These are phyloP conservation scores for Zygosaccharomyces kombuchaensis DNA, from an alignment of 805 yeast species.

Conservation along the genomic window DNA sequence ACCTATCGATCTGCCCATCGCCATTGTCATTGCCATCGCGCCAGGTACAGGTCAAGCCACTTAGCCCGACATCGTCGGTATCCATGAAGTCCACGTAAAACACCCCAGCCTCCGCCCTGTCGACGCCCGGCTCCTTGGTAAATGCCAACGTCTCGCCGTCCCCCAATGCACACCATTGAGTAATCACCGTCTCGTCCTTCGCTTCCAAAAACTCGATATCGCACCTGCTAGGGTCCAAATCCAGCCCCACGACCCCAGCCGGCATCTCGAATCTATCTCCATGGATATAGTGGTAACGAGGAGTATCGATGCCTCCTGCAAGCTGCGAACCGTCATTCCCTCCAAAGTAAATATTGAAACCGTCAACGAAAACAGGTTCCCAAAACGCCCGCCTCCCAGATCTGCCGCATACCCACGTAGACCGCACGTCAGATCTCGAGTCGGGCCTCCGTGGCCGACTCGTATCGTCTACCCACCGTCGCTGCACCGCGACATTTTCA, in stretches of 20 bases:
- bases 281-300: conserved; percentile 17
- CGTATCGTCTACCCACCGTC: conserved; percentile 12
- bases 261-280: conserved; percentile 9
- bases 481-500: conserved; percentile 16
- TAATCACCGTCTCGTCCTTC: conserved; percentile 12
- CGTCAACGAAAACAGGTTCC: conserved; percentile 9
- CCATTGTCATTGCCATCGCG: conserved; percentile 9
- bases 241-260: neutral
- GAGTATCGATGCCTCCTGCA: conserved; percentile 9
- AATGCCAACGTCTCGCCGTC: conserved; percentile 8
- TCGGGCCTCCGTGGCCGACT: neutral
- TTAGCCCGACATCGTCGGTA: conserved; percentile 21
- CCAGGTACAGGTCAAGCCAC: conserved; percentile 32
- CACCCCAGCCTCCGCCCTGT: conserved; percentile 27
- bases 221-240: conserved; percentile 8
- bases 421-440: neutral
- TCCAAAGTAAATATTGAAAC: conserved; percentile 20
- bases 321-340: neutral
- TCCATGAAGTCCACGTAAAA: conserved; percentile 22
- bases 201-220: conserved; percentile 9
- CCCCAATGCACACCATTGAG: conserved; percentile 18
- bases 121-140: conserved; percentile 5
- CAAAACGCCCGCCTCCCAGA: neutral
- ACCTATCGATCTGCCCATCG: conserved; percentile 18
- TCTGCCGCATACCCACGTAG: neutral